Conservation (phyloP, 495 filamentous ascomycete genomes). For the Neurospora cerealis region DNA sequence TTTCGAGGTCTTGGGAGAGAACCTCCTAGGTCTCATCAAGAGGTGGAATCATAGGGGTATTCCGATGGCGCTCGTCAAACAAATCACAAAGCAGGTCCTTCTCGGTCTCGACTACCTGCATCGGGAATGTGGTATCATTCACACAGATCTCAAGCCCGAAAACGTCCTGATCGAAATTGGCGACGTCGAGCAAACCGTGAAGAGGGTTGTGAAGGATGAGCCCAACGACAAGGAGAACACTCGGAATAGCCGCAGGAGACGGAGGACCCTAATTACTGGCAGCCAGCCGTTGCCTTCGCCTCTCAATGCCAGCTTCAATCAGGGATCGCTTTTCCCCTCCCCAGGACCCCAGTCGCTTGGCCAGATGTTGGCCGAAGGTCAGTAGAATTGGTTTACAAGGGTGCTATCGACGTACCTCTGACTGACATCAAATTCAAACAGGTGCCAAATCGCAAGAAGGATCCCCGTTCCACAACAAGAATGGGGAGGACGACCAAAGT, state of each 20-base stretch:
- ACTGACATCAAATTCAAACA: constrained; percentile 10
- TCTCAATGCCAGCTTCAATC: constrained; percentile 81
- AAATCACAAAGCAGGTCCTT: constrained; percentile 97
- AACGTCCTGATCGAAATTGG: constrained; percentile 99
- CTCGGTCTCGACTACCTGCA: constrained; percentile 93
- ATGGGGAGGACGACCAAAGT: constrained; percentile 64
- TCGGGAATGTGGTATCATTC: constrained; percentile 96
- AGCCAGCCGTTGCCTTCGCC: constrained; percentile 95
- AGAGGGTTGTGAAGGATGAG: constrained; percentile 86
- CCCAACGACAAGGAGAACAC: constrained; percentile 77
- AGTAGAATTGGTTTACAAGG: constrained; percentile 15
- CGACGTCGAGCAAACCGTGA: constrained; percentile 92
- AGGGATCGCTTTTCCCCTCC: constrained; percentile 57
- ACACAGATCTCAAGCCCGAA: constrained; percentile 96
- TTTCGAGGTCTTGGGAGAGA: constrained; percentile 95
- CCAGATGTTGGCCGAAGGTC: constrained; percentile 75
- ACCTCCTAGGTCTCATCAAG: constrained; percentile 92
- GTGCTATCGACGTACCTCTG: neutral
- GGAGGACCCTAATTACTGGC: constrained; percentile 91
- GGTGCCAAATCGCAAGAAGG: constrained; percentile 44
- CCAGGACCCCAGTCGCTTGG: constrained; percentile 71
- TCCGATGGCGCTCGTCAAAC: constrained; percentile 90
- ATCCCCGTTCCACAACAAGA: constrained; percentile 30
- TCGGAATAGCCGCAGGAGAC: constrained; percentile 82
- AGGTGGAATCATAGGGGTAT: constrained; percentile 96